Evolutionary conservation across 2,329 filamentous ascomycete species (phyloP), one percentile per base, ranked within the genome.

Genomic region (Monosporascus sp.): DNA sequence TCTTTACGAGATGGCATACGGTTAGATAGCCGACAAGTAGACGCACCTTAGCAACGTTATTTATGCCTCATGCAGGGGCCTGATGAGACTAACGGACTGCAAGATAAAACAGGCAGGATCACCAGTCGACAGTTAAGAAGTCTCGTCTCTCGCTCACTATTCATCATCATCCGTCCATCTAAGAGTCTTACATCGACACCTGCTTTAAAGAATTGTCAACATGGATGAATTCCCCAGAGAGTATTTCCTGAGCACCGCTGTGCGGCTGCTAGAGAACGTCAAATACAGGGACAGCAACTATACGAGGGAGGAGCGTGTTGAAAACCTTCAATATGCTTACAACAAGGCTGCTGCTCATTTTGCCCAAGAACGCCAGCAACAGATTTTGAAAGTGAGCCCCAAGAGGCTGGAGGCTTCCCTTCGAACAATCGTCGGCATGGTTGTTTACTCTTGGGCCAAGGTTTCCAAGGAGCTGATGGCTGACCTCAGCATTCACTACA

Each of bases 361-460:
- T 48, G 53, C 56, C 31, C 54, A 62, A 43, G 49, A 53, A 7
- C 51, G 39, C 25, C 38, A 53, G 22, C 52, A 60, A 43, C 36
- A 45, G 3, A 24, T 49, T 9, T 27, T 60, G 7, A 56, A 55
- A 17, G 51, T 54, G 15, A 36, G 46, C 43, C 58, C 54, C 5
- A 54, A 53, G 52, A 47, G 49, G 22, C 37, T 59, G 25, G 50
- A 57, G 25, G 53, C 54, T 7, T 49, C 51, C 15, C 51, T 60
- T n/a, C 56, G 52, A 39, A 62, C 59, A 25, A 60, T 67, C 54
- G 64, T 63, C 2, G 61, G 63, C 53, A 57, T 68, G 25, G 62
- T 63, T 9, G 62, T 63, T 25, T 68, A 68, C 52, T 58, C 60
- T n/a, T 63, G 66, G 47, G 54, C 61, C 36, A 64, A 61, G 54